Percentiles rank a stretch among this genome's conserved stretches.
Evolutionary conservation across 2,329 filamentous ascomycete genomes (phyloP).

Genomic region (Anisogramma anomala): DNA sequence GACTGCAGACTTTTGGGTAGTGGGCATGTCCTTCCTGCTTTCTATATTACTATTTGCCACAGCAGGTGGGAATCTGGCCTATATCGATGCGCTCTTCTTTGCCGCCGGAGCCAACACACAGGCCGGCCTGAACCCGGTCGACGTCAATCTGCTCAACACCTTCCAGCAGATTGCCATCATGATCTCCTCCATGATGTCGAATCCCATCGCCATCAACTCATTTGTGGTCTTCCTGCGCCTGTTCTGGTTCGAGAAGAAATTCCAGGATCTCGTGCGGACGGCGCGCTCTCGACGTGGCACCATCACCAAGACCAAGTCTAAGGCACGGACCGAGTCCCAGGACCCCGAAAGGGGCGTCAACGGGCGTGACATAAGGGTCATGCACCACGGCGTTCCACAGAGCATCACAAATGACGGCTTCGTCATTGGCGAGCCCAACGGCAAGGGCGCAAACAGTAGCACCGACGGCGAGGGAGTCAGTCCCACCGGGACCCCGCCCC

Average conservation of each 20-base stretch:
- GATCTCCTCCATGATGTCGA: conserved; percentile 59
- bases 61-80: conserved; percentile 48
- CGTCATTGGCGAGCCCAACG: conserved; percentile 28
- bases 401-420: conserved; percentile 52
- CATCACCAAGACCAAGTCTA: conserved; percentile 49
- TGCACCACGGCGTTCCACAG: conserved; percentile 44
- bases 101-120: conserved; percentile 79
- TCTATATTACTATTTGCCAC: conserved; percentile 65
- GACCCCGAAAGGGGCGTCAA: conserved; percentile 52
- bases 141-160: conserved; percentile 55
- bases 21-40: conserved; percentile 58
- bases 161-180: conserved; percentile 67
- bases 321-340: conserved; percentile 31
- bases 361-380: conserved; percentile 53
- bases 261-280: conserved; percentile 71
- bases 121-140: conserved; percentile 76
- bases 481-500: conserved; percentile 8
- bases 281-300: conserved; percentile 55
- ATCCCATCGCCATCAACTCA: conserved; percentile 74
- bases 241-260: conserved; percentile 97
- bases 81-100: conserved; percentile 85
- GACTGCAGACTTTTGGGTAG: conserved; percentile 61
- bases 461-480: conserved; percentile 10
- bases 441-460: conserved; percentile 20
- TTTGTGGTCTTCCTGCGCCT: conserved; percentile 84